phyloP scores from a whole-genome alignment of 1,139 yeast species.

The Yamadazyma siamensis region DNA sequence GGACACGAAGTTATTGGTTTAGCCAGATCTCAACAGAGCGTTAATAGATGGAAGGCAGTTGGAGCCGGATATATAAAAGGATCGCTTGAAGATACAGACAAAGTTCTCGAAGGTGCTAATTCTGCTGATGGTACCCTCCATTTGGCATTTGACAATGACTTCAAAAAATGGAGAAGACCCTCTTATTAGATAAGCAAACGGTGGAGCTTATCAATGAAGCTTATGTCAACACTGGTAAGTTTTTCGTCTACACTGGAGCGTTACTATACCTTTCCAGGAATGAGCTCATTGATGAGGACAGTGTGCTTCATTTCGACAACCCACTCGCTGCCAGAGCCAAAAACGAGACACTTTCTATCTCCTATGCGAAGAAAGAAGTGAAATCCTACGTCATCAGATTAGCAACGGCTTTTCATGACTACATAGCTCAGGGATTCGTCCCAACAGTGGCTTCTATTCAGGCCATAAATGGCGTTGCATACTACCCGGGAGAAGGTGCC shows the following conservation, averaged over 20 bases:
- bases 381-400: conserved; percentile 17
- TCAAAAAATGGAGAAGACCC: conserved; percentile 9
- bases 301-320: not conserved
- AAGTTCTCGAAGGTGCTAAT: conserved; percentile 19
- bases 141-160: conserved; percentile 26
- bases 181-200: conserved; percentile 17
- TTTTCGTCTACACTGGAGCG: conserved; percentile 17
- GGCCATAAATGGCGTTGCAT: conserved; percentile 5
- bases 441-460: conserved; percentile 8
- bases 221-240: conserved; percentile 18
- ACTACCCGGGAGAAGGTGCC: conserved; percentile 21
- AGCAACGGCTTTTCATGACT: conserved; percentile 25
- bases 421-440: conserved; percentile 17
- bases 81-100: conserved; percentile 18
- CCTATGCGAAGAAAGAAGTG: conserved; percentile 17
- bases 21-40: conserved; percentile 23
- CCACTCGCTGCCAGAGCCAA: not conserved
- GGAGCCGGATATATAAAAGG: conserved; percentile 22
- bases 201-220: conserved; percentile 19
- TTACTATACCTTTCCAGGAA: conserved; percentile 1
- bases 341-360: conserved; percentile 6
- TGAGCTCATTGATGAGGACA: not conserved
- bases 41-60: conserved; percentile 14
- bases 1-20: conserved; percentile 34
- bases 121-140: conserved; percentile 30